Base-by-base conservation (phyloP, 768 basidiomycete genomes). In the Royoungia palumana region DNA sequence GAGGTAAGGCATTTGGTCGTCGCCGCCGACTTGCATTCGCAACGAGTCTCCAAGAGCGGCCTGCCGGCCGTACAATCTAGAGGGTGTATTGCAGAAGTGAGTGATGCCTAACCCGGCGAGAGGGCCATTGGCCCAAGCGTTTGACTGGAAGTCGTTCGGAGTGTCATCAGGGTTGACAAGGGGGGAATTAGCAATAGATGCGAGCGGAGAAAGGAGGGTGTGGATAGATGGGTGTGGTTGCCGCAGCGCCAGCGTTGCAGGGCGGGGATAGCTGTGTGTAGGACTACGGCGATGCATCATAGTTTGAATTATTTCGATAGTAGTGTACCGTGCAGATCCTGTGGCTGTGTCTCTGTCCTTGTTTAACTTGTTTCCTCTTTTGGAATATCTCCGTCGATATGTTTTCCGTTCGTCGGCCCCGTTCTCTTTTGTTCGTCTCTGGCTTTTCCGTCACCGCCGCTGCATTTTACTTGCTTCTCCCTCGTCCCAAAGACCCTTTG, bases 391-490 rank as follows among this genome's bases (percentile, higher is more conserved):
- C 44, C 34, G 12, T 47, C 21, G 30, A 25, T 25, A 53, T 63
- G 57, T 59, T 57, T 43, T 54, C 22, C 42, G 37, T 46, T 16
- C 35, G 39, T 6, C 17, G 39, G 20, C 10, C 28, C 11, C 28
- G 28, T 28, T 12, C 13, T 28, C 37, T 40, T 6, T 50, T 72
- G n/a, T 45, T 70, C 43, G 21, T 72, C 11, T 64, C 73, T 2
- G 70, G 72, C 11, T 64, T 75, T 27, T 72, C 73, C 0, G 63
- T 68, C 27, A 70, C 75, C 5, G 59, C 73, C 28, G 70, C 78
- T 0, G 62, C 72, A 17, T 87, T 80, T 57, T 70, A 83, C 47
- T 71, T 82, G 51, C 71, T 77, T 53, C 75, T 79, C 2, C 75
- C 78, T 6, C 69, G 74, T 10, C 69, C 67, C 30, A 71, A 75